Conservation (phyloP, 495 filamentous ascomycete species). For the Aspergillus haitiensis region DNA sequence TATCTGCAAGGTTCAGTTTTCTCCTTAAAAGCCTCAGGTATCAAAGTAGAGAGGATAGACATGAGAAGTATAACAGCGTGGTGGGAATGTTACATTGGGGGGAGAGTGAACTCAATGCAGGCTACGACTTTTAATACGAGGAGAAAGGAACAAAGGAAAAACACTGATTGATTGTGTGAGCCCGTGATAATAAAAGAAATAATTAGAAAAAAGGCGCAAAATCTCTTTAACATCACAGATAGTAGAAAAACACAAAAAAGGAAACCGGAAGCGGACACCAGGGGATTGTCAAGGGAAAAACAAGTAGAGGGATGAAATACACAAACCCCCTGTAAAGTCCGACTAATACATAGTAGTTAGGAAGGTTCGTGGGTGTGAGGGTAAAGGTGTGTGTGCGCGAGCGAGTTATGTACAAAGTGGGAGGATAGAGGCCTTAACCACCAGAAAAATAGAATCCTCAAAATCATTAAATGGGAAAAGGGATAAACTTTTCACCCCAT, state of each 20-base stretch:
- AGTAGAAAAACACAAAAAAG: conserved; percentile 20
- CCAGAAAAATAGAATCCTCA: conserved; percentile 6
- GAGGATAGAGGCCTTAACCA: conserved; percentile 25
- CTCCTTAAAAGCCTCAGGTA: no score
- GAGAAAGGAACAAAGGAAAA: conserved; percentile 20
- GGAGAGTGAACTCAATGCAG: no score
- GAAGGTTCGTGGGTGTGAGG: conserved; percentile 16
- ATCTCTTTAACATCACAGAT: conserved; percentile 24
- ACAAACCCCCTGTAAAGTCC: conserved; percentile 26
- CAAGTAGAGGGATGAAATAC: no score
- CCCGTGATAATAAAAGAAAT: conserved; percentile 15
- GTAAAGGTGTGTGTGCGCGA: conserved; percentile 12
- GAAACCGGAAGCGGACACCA: conserved; percentile 35
- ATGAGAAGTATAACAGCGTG: no score
- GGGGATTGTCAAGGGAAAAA: conserved; percentile 15
- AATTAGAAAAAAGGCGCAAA: conserved; percentile 20
- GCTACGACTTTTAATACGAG: background rate
- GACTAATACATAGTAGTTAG: conserved; percentile 42
- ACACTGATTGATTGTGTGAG: conserved; percentile 22
- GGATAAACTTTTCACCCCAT: conserved; percentile 23
- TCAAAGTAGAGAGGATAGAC: no score
- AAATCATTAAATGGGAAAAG: conserved; percentile 16
- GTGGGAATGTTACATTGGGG: no score
- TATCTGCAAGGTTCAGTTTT: no score
- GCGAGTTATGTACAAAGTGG: conserved; percentile 41